Percentiles rank a stretch among this genome's conserved stretches.
These are phyloP conservation scores for Ustilago bromivora DNA, from an alignment of 1,284 basidiomycete species.

Conservation along the genomic window DNA sequence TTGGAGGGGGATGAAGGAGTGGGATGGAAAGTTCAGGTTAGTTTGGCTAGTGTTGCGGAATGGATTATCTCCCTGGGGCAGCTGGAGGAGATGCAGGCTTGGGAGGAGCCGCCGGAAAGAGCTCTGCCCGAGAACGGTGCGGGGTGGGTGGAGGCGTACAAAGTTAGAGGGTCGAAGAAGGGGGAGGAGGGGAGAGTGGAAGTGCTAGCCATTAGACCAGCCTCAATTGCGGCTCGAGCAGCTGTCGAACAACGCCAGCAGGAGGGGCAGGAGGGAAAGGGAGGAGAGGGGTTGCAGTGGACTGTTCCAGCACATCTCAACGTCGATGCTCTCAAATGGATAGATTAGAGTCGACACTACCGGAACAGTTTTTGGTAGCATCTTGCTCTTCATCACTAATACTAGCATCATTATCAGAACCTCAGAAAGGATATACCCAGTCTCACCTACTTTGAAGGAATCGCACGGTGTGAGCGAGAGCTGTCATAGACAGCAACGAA, in stretches of 20 bases:
- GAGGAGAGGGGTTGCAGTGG: conserved; percentile 7
- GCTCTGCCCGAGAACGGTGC: conserved; percentile 7
- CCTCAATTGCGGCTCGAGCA: background rate
- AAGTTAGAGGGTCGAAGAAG: conserved; percentile 12
- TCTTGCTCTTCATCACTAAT: too few relatives aligned
- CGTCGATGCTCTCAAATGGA: conserved; percentile 23
- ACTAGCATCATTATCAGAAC: too few relatives aligned
- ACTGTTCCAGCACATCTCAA: conserved; percentile 29
- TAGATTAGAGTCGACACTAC: background rate
- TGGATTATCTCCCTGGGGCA: conserved; percentile 37
- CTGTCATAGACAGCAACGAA: too few relatives aligned
- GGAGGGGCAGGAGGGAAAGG: background rate
- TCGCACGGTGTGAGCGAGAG: too few relatives aligned
- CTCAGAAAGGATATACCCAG: too few relatives aligned
- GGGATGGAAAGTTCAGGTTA: conserved; percentile 41
- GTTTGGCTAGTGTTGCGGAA: conserved; percentile 28
- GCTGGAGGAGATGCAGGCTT: conserved; percentile 22
- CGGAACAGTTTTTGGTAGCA: too few relatives aligned
- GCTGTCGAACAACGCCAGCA: background rate
- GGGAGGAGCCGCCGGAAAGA: conserved; percentile 17
- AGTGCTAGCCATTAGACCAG: conserved; percentile 33
- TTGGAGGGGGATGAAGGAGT: background rate
- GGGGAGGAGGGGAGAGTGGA: background rate
- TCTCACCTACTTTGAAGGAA: too few relatives aligned
- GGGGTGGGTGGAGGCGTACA: conserved; percentile 15